phyloP scores from a whole-genome alignment of 768 basidiomycete species.

The Pleurotus ostreatus region DNA sequence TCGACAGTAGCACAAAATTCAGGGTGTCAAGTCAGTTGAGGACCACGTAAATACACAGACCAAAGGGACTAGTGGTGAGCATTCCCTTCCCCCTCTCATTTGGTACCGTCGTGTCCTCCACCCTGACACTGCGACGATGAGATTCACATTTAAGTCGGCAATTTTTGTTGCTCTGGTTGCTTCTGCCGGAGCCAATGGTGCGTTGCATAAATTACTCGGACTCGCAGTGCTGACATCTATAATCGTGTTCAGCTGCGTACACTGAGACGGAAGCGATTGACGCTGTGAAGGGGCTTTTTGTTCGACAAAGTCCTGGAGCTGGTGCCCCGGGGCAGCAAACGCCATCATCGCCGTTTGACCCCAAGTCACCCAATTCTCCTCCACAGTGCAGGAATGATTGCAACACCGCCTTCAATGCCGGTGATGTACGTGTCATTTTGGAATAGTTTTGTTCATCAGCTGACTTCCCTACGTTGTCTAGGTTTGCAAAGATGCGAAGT shows the following conservation, averaged over 20 bases:
- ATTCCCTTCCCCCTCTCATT: constrained; percentile 1
- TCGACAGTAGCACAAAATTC: constrained; percentile 4
- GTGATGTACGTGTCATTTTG: neutral
- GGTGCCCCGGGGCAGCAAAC: neutral
- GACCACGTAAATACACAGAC: constrained; percentile 2
- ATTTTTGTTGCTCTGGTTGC: neutral
- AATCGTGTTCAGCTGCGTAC: neutral
- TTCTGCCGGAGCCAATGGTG: constrained; percentile 1
- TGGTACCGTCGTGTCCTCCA: neutral
- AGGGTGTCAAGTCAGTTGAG: neutral
- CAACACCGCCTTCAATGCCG: neutral
- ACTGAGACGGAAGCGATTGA: neutral
- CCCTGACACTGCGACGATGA: neutral
- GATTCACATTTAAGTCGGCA: neutral
- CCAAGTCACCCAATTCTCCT: constrained; percentile 1
- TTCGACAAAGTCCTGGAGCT: constrained; percentile 3
- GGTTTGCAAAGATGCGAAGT: constrained; percentile 6
- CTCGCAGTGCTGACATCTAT: neutral
- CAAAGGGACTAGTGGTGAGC: neutral
- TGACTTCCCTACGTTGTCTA: neutral
- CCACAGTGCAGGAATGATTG: neutral
- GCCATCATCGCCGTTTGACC: constrained; percentile 5
- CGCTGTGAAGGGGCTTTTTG: neutral
- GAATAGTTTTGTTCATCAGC: neutral
- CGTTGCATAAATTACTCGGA: neutral